Evolutionary conservation across 2,329 filamentous ascomycete genomes (phyloP).

Genomic region (Exophiala mesophila): DNA sequence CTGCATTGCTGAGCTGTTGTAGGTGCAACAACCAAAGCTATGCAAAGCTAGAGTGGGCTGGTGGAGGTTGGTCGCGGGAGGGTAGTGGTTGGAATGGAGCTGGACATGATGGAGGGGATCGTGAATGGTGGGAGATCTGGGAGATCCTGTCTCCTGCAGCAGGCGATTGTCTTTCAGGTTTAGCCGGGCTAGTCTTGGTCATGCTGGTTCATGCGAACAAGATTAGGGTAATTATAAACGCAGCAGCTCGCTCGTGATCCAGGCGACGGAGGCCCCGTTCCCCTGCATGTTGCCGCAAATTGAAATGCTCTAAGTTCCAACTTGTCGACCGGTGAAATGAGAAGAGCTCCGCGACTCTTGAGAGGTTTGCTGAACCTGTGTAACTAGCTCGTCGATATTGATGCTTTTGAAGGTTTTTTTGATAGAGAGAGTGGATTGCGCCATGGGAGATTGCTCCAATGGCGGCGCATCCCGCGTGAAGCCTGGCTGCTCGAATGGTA

Average conservation of each 20-base stretch:
- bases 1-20: constrained; percentile 8
- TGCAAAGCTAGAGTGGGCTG: constrained; percentile 21
- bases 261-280: not conserved
- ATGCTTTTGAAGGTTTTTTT: constrained; percentile 4
- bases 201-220: constrained; percentile 20
- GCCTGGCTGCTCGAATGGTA: constrained; percentile 16
- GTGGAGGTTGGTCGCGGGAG: constrained; percentile 17
- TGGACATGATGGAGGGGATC: constrained; percentile 3
- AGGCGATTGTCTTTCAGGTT: constrained; percentile 19
- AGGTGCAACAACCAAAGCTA: constrained; percentile 14
- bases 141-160: constrained; percentile 21
- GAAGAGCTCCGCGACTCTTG: too few species aligned
- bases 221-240: constrained; percentile 14
- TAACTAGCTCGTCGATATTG: not conserved
- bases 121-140: constrained; percentile 17
- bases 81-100: constrained; percentile 17
- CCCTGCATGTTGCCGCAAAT: constrained; percentile 1
- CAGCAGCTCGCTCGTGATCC: not conserved
- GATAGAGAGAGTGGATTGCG: constrained; percentile 23
- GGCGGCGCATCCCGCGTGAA: constrained; percentile 16
- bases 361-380: too few species aligned
- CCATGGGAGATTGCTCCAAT: constrained; percentile 6
- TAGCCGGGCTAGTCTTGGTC: constrained; percentile 21
- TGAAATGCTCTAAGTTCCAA: not conserved
- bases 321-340: too few species aligned